phyloP scores from a whole-genome alignment of 129 eudicot genomes.

The Heracleum sosnowskyi region DNA sequence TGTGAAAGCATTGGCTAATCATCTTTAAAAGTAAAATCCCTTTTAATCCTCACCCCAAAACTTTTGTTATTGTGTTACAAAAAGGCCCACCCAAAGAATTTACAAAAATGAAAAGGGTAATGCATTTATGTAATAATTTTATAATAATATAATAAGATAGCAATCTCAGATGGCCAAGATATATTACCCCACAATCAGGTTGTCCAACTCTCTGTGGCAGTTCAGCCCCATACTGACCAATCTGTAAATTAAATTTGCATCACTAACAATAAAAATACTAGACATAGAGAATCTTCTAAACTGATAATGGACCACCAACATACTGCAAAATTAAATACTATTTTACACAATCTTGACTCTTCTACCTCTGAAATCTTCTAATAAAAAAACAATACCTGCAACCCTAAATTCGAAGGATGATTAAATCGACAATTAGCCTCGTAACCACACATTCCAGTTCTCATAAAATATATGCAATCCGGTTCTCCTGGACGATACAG shows the following conservation, averaged over 20 bases:
- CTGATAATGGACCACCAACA: conserved; percentile 1
- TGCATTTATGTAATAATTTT: background rate
- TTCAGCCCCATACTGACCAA: conserved; percentile 41
- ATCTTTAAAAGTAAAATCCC: background rate
- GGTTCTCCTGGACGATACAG: conserved; percentile 96
- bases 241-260: conserved; percentile 21
- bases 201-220: conserved; percentile 85
- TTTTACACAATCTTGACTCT: background rate
- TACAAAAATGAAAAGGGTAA: background rate
- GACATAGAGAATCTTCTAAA: conserved; percentile 3
- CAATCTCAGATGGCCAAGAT: conserved; percentile 4
- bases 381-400: conserved; percentile 34
- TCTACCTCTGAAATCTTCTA: background rate
- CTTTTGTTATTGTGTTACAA: background rate
- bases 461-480: conserved; percentile 59
- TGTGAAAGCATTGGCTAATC: background rate
- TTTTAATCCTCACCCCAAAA: background rate
- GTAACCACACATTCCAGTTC: conserved; percentile 78
- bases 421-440: conserved; percentile 76
- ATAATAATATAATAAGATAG: background rate
- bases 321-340: conserved; percentile 1
- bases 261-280: background rate
- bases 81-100: background rate
- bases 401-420: conserved; percentile 61
- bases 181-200: conserved; percentile 78